phyloP scores from a whole-genome alignment of 2,329 filamentous ascomycete species.

The Pseudogymnoascus sp. region DNA sequence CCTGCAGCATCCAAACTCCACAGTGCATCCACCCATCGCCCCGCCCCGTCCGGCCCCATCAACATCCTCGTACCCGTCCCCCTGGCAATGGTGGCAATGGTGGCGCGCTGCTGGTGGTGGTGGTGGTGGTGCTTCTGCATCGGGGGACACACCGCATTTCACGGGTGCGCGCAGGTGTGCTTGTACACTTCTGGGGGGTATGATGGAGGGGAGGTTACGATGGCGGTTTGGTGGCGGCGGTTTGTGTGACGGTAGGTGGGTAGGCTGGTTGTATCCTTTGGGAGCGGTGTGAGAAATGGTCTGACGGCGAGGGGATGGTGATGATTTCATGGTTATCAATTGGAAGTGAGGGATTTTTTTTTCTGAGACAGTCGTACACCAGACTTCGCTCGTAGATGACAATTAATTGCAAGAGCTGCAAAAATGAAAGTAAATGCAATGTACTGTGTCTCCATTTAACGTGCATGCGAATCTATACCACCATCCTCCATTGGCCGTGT shows the following conservation, averaged over 20 bases:
- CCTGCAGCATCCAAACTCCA: not conserved
- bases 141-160: not conserved
- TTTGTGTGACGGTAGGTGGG: not conserved
- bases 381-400: not conserved
- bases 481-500: not conserved
- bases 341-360: too few relatives aligned
- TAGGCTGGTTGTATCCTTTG: not conserved
- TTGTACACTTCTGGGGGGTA: not conserved
- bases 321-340: not conserved
- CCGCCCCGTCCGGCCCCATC: not conserved
- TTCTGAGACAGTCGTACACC: too few relatives aligned
- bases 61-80: not conserved
- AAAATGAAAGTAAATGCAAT: not conserved
- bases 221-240: not conserved
- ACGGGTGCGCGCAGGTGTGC: not conserved
- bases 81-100: not conserved
- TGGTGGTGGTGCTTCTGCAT: too few relatives aligned
- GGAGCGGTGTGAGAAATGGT: not conserved
- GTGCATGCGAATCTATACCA: not conserved
- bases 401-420: not conserved
- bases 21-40: not conserved
- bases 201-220: not conserved
- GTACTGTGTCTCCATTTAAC: constrained; percentile 1
- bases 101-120: too few relatives aligned
- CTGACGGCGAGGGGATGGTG: not conserved